Conservation (phyloP, 2,329 filamentous ascomycete genomes). For the Cytospora paraplurivora region DNA sequence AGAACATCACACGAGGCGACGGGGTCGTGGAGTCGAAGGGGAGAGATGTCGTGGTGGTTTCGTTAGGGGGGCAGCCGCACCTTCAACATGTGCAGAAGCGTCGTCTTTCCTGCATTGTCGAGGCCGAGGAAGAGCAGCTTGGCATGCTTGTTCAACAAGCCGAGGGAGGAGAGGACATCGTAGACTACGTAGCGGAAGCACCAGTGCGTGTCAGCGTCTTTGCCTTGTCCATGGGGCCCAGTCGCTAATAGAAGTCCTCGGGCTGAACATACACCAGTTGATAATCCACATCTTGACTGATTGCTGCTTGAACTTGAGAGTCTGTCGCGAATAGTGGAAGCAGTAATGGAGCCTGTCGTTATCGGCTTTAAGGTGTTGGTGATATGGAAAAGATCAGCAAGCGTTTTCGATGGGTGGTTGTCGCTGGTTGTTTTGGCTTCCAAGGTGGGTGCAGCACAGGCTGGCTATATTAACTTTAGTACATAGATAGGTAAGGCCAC, state of each 20-base stretch:
- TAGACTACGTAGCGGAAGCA: constrained; percentile 63
- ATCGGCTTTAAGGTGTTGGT: constrained; percentile 15
- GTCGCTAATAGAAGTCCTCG: background rate
- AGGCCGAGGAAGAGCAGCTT: constrained; percentile 93
- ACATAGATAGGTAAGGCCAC: constrained; percentile 8
- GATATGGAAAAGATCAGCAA: constrained; percentile 8
- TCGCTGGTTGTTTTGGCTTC: constrained; percentile 24
- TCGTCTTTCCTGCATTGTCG: constrained; percentile 94
- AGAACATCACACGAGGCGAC: background rate
- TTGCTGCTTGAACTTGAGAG: background rate
- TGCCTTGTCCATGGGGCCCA: background rate
- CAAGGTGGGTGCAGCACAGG: constrained; percentile 25
- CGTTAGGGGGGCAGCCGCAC: constrained; percentile 49
- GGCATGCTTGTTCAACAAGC: constrained; percentile 92
- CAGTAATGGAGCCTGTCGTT: constrained; percentile 1
- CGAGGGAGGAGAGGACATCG: constrained; percentile 84
- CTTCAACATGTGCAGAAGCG: constrained; percentile 93
- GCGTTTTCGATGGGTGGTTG: constrained; percentile 24
- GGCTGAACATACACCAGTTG: constrained; percentile 79
- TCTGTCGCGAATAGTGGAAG: background rate
- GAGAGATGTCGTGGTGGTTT: background rate
- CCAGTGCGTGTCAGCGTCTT: constrained; percentile 36
- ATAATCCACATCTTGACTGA: constrained; percentile 79
- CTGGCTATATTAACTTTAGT: constrained; percentile 15
- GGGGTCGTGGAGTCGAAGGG: background rate